phyloP scores from a whole-genome alignment of 257 asterid genomes.

The Jaltomata sinuosa region DNA sequence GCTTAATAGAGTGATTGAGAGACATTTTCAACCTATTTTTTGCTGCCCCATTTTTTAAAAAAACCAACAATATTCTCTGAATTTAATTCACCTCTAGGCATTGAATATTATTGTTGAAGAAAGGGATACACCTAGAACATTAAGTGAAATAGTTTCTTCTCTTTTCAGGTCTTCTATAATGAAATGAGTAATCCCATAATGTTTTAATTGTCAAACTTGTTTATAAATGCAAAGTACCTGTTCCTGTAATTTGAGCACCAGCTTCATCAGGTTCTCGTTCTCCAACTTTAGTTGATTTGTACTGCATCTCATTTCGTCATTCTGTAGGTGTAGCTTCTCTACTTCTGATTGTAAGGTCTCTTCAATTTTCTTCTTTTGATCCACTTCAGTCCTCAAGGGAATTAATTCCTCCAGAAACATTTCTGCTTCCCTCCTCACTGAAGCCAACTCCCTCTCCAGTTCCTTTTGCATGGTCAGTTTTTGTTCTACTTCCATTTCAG shows the following conservation, averaged over 20 bases:
- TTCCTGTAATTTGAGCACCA: slow-evolving; percentile 38
- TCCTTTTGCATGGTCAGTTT: slow-evolving; percentile 43
- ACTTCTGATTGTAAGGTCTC: slow-evolving; percentile 55
- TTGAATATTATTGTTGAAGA: neutral
- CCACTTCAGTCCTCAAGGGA: slow-evolving; percentile 44
- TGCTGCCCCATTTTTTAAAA: too few relatives aligned
- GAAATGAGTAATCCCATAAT: neutral
- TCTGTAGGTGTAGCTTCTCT: slow-evolving; percentile 40
- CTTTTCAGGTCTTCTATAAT: neutral
- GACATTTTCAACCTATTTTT: too few relatives aligned
- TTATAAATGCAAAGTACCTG: slow-evolving; percentile 29
- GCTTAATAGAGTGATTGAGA: too few relatives aligned
- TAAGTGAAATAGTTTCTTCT: neutral
- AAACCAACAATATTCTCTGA: too few relatives aligned
- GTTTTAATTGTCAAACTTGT: neutral
- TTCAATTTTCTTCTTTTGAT: slow-evolving; percentile 51
- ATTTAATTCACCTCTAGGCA: neutral
- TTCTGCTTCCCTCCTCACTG: slow-evolving; percentile 49
- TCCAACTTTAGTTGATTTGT: slow-evolving; percentile 41
- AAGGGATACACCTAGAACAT: neutral
- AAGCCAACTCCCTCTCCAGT: slow-evolving; percentile 36
- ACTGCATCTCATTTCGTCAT: slow-evolving; percentile 38
- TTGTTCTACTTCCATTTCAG: slow-evolving; percentile 19
- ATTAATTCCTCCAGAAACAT: slow-evolving; percentile 32
- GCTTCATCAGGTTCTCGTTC: slow-evolving; percentile 55